A percentile compares a stretch with the other conserved stretches of the same genome.
Evolutionary conservation across 306 rosid genomes (phyloP).

Genomic region (Hippophae tibetana): DNA sequence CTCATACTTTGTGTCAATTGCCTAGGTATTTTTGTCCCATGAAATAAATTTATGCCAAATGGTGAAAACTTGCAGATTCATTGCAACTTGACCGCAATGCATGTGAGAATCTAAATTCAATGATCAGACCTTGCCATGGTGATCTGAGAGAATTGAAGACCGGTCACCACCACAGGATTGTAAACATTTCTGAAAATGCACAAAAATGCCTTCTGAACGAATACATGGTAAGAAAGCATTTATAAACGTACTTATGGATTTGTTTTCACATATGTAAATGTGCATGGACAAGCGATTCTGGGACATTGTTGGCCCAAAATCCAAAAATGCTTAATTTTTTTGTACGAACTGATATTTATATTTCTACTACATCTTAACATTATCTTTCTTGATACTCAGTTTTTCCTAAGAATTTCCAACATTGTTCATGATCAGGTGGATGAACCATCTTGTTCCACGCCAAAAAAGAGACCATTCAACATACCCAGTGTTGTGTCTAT

Average conservation of each 20-base stretch:
- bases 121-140: slow-evolving; percentile 78
- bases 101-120: slow-evolving; percentile 73
- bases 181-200: slow-evolving; percentile 87
- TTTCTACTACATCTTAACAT: neutral
- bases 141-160: slow-evolving; percentile 86
- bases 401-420: slow-evolving; percentile 3
- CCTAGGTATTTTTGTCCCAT: neutral
- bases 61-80: slow-evolving; percentile 53
- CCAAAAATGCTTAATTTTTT: too few relatives aligned
- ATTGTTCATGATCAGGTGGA: slow-evolving; percentile 48
- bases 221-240: slow-evolving; percentile 51
- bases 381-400: neutral
- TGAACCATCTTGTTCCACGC: slow-evolving; percentile 99
- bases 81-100: slow-evolving; percentile 94
- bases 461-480: slow-evolving; percentile 75
- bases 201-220: slow-evolving; percentile 77
- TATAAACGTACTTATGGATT: neutral
- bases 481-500: slow-evolving; percentile 72
- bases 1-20: slow-evolving; percentile 4
- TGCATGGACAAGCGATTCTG: too few relatives aligned
- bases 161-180: slow-evolving; percentile 82
- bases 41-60: slow-evolving; percentile 16
- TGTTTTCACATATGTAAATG: too few relatives aligned
- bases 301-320: too few relatives aligned
- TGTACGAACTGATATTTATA: too few relatives aligned